Evolutionary conservation across 2,329 filamentous ascomycete genomes (phyloP).

Genomic region (Aspergillus transmontanensis): DNA sequence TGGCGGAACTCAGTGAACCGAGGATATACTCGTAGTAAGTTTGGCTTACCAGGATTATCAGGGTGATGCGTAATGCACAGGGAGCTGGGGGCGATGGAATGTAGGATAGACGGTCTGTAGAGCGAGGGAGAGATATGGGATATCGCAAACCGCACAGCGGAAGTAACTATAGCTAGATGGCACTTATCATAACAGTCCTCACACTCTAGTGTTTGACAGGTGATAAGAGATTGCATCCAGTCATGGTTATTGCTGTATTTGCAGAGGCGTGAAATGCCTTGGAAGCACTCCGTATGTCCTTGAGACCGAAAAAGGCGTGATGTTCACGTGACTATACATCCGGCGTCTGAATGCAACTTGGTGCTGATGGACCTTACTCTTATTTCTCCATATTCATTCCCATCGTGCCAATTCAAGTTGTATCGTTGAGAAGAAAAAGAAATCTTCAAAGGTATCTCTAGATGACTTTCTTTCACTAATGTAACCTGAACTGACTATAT

Average conservation of each 20-base stretch:
- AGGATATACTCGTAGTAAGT: not conserved
- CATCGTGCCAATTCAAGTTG: not conserved
- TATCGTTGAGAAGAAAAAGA: not conserved
- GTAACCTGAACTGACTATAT: not conserved
- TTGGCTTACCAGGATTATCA: not conserved
- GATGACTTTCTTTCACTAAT: not conserved
- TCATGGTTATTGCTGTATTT: not conserved
- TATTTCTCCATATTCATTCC: not conserved
- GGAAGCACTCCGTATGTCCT: not conserved
- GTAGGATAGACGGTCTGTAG: not conserved
- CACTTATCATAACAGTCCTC: not conserved
- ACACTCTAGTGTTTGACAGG: not conserved
- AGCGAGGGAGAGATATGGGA: not conserved
- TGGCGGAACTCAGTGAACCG: not conserved
- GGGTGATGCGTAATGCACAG: not conserved
- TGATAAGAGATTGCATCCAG: not conserved
- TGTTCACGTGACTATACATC: not conserved
- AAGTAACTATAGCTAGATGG: not conserved
- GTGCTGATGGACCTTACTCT: not conserved
- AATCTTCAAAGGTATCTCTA: not conserved
- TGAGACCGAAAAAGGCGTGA: not conserved
- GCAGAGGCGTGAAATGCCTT: not conserved
- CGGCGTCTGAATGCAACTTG: no score
- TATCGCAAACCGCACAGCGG: not conserved
- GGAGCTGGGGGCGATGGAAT: not conserved